Evolutionary conservation across 1,284 basidiomycete species (phyloP), one percentile per base, ranked within the genome.

Genomic region (Fomitopsis pinicola): DNA sequence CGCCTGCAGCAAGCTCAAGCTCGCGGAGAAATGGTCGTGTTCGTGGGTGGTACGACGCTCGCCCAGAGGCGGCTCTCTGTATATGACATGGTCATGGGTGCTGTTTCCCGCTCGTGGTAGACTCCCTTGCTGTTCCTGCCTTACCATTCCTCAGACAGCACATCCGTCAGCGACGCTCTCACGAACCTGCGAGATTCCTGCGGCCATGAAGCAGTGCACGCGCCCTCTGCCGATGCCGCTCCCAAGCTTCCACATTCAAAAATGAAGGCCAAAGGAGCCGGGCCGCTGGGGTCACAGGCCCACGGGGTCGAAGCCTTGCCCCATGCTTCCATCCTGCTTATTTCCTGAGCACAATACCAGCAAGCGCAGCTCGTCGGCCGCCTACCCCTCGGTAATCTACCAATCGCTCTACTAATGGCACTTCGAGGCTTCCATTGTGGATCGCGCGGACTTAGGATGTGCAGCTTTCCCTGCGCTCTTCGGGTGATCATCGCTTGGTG

Each of bases 281-380:
- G 52, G 19, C 52, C 52, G 52, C 36, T 30, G 40, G 52, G 52
- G 35, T 54, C 52, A 54, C 52, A 54, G 52, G 52, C 52, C 52
- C 52, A 54, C 36, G 52, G 50, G 52, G 52, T 36, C 17, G 52
- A 54, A 54, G 52, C 19, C 5, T 17, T 38, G n/a, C 36, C 28
- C 36, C 52, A 36, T 36, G 33, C 52, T 38, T 54, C 52, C 6
- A 22, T 22, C 15, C 52, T 19, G n/a, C 52, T 26, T 22, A 33
- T 54, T 54, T 54, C 48, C 22, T 26, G 45, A 6, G 5, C 30
- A 54, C 19, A 40, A n/a, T 50, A 10, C 14, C 28, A 40, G 52
- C 52, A 9, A 28, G 52, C 35, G 35, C 52, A 10, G 52, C 33
- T 38, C 33, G 6, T 30, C 52, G 52, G 52, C 52, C 52, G 52